These are phyloP conservation scores for Anisodus tanguticus DNA, from an alignment of 257 asterid genomes.

Conservation along the genomic window DNA sequence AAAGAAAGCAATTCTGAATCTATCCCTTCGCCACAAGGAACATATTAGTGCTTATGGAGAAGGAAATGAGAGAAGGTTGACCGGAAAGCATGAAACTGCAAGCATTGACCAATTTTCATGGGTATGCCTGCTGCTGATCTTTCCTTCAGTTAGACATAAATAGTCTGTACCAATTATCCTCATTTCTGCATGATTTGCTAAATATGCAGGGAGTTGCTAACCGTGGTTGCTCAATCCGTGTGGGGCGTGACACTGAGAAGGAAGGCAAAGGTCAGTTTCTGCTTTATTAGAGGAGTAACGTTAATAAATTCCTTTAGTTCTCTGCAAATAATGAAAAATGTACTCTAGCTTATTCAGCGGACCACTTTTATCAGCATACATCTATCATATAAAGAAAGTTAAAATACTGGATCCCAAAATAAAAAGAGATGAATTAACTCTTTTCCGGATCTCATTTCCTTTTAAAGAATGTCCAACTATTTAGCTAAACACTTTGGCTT, in stretches of 20 bases:
- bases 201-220: slow-evolving; percentile 94
- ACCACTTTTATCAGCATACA: slow-evolving; percentile 20
- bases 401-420: too few relatives aligned
- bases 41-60: slow-evolving; percentile 99
- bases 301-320: background rate
- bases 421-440: too few relatives aligned
- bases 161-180: background rate
- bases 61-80: slow-evolving; percentile 95
- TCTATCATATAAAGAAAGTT: background rate
- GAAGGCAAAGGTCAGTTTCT: slow-evolving; percentile 70
- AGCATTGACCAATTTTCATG: slow-evolving; percentile 82
- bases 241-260: slow-evolving; percentile 98
- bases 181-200: background rate
- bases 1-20: slow-evolving; percentile 91
- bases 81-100: slow-evolving; percentile 98
- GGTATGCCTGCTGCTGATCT: slow-evolving; percentile 52
- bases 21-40: slow-evolving; percentile 88
- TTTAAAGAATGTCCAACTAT: too few relatives aligned
- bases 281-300: background rate
- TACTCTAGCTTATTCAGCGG: background rate
- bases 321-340: background rate
- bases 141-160: background rate
- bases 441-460: too few relatives aligned
- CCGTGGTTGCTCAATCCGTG: slow-evolving; percentile 98
- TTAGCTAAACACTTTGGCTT: too few relatives aligned